Base-by-base conservation (phyloP, 2,329 filamentous ascomycete species). In the Ramularia endophylla region DNA sequence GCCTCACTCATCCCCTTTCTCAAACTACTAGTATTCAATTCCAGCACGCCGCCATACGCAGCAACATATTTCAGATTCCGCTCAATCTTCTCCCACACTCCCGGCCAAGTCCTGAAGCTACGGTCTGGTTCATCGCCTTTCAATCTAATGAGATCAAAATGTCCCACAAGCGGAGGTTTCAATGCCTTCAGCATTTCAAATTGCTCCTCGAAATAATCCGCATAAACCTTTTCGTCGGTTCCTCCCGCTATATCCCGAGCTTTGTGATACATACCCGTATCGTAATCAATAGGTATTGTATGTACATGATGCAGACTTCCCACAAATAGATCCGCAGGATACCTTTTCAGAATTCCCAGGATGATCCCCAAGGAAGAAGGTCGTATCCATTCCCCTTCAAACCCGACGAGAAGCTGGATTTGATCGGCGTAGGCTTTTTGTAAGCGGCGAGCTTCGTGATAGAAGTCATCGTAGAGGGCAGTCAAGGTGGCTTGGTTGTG, bases 361-460 rank as follows among this genome's bases (percentile, higher is more conserved):
- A 94, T 81, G 34, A 83, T 67, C 0, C 63, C 65, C 54, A 81
- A 78, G 3, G 76, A 78, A 3, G 71, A 73, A 0, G 82, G 74
- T 5, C 89, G 81, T 62, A 95, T 92, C 81, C 87, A 98, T 62
- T 98, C 92, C 40, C 80, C 78, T 65, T 98, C 92, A 62, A 97
- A 95, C 33, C 87, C 92, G 59, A 98, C 80, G 31, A 95, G 74
- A 50, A 98, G 73, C 41, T 81, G 72, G 54, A 98, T 88, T 49
- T 81, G 72, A 9, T 44, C 46, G 5, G 77, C 72, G 66, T 95
- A 95, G 51, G 74, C 76, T 3, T 67, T 63, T 41, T 83, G 83
- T 20, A 98, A 72, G 25, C 84, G 80, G 38, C 72, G 65, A 7
- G 92, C 89, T 67, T 95, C 87, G 38, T 65, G 47, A 52, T 90